Percentiles rank a stretch among this genome's conserved stretches.
phyloP scores from a whole-genome alignment of 176 grass and related monocot species.

The Stipa capillata region DNA sequence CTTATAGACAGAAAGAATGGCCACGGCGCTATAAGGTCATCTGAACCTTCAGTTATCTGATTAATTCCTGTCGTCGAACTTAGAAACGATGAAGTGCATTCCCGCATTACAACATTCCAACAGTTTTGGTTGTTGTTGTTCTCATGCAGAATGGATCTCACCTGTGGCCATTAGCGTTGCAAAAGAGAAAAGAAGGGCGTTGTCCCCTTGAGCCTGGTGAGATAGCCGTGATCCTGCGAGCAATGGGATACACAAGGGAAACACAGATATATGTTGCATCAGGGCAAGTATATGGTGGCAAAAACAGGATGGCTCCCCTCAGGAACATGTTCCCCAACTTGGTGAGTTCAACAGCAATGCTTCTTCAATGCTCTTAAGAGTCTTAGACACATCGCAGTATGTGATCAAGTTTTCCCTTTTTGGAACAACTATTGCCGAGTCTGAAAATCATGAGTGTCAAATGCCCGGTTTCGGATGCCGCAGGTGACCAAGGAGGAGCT shows the following conservation, averaged over 20 bases:
- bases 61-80: background rate
- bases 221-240: conserved; percentile 76
- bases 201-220: conserved; percentile 94
- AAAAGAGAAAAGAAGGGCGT: conserved; percentile 94
- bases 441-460: background rate
- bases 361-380: too few relatives aligned
- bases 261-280: conserved; percentile 94
- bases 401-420: background rate
- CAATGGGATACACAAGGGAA: conserved; percentile 75
- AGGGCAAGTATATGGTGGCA: conserved; percentile 90
- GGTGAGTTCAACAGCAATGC: conserved; percentile 20
- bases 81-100: background rate
- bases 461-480: background rate
- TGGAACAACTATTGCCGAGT: background rate
- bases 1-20: conserved; percentile 97
- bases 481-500: conserved; percentile 83
- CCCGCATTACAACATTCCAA: background rate
- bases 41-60: background rate
- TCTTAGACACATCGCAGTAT: background rate
- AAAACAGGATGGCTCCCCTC: conserved; percentile 90
- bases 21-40: conserved; percentile 84
- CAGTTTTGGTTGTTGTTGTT: background rate
- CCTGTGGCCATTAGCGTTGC: conserved; percentile 73
- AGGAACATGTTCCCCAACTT: conserved; percentile 97
- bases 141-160: conserved; percentile 84